Base-by-base conservation (phyloP, 2,329 filamentous ascomycete species). In the Penicillium sp. region DNA sequence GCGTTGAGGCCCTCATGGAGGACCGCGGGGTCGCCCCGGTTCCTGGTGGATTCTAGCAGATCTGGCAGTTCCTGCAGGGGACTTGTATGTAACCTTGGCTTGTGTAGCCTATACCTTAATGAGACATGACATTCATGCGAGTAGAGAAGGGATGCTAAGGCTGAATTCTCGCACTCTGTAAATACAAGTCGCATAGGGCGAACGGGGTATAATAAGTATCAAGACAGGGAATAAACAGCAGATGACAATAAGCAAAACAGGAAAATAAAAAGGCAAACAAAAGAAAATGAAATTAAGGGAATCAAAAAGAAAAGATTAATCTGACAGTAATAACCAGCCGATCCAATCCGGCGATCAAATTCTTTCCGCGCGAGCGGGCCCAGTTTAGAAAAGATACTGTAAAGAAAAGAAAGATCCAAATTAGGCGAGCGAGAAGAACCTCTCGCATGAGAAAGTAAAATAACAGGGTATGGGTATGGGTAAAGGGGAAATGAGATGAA, bases 1-100 rank as follows among this genome's bases (percentile, higher is more conserved):
- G 80, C 25, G 75, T 86, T 18, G 71, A 73, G 38, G 84, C 87
- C 54, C 65, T 94, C 39, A 78, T 84, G 75, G 80, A 79, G 47
- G 84, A 88, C 64, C 75, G 86, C 54, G 70, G 88, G 32, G 51
- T 65, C 17, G 39, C 47, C 22, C 31, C 51, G 23, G 41, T 42
- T 25, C 35, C 50, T 35, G 43, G 35, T 30, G 41, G 36, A n/a
- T 45, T 45, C 31, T 45, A 42, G 14, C 15, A 34, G 4, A 27
- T 8, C 25, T 10, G 15, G 20, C 11, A 3, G 31, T 39, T 35
- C 31, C 25, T 32, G 30, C 30, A 29, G 22, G 13, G 34, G 10
- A 35, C 31, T 9, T 16, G 32, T n/a, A n/a, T n/a, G 12, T 23
- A 37, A 7, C 27, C n/a, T 33, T 14, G 6, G 16, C 12, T 6